Evolutionary conservation across 192 early-diverging fungal species (phyloP).

Genomic region (Pecoramyces ruminantium): DNA sequence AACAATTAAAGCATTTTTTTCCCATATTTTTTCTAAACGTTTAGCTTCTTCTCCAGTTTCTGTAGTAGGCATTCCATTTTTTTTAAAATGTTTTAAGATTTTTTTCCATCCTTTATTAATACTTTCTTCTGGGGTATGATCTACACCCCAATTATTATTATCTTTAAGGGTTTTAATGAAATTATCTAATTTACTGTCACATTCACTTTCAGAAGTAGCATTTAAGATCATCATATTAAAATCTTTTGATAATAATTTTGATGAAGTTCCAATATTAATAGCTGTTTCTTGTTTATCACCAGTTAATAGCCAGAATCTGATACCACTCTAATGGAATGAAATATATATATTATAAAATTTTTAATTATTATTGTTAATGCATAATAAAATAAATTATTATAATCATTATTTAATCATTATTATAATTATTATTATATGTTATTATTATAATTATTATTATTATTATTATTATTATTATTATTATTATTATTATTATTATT

Average conservation of each 20-base stretch:
- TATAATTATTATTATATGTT: too few species aligned
- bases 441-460: too few species aligned
- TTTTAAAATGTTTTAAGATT: not conserved
- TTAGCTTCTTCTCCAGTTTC: conserved; percentile 3
- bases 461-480: too few species aligned
- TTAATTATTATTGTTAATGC: too few species aligned
- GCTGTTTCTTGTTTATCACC: conserved; percentile 98
- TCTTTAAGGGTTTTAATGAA: conserved; percentile 4
- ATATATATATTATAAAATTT: too few species aligned
- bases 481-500: too few species aligned
- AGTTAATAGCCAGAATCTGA: conserved; percentile 92
- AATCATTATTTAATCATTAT: too few species aligned
- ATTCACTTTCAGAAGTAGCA: conserved; percentile 8
- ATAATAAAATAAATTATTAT: too few species aligned
- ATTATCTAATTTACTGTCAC: conserved; percentile 1
- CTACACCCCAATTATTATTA: not conserved
- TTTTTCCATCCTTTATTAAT: not conserved
- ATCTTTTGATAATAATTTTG: conserved; percentile 21
- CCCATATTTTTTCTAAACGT: not conserved
- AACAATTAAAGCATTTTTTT: not conserved
- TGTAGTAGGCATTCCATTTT: not conserved
- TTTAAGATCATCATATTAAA: conserved; percentile 39
- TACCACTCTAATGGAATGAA: conserved; percentile 69
- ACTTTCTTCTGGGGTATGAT: not conserved
- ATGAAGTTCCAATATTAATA: conserved; percentile 91